phyloP scores from a whole-genome alignment of 352 stramenopile species.

The Pythium periplocum region DNA sequence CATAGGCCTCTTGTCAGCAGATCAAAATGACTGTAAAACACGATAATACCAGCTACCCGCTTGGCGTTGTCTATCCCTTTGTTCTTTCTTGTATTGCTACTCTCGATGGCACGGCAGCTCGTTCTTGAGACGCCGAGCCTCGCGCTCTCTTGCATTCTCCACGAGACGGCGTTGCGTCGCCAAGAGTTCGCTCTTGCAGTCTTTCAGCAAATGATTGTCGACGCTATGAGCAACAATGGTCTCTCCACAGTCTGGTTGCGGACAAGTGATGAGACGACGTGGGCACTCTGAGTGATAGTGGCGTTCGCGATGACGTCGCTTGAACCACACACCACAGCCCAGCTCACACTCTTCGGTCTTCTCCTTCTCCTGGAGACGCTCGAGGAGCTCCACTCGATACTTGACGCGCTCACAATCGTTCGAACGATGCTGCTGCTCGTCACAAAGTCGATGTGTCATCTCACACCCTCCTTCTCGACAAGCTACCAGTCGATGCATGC shows the following conservation, averaged over 20 bases:
- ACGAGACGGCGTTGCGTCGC: conserved; percentile 22
- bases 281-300: conserved; percentile 44
- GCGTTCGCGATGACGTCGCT: conserved; percentile 23
- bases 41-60: conserved; percentile 22
- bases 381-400: conserved; percentile 36
- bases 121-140: not conserved
- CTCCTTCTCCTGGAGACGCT: conserved; percentile 30
- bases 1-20: conserved; percentile 13
- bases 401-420: conserved; percentile 31
- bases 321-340: conserved; percentile 27
- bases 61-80: conserved; percentile 8
- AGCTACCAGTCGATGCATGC: conserved; percentile 41
- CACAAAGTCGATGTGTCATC: conserved; percentile 23
- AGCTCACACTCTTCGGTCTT: conserved; percentile 38
- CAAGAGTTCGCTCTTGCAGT: conserved; percentile 34
- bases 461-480: conserved; percentile 48
- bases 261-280: conserved; percentile 43
- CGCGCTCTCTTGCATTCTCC: conserved; percentile 22
- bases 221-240: conserved; percentile 45
- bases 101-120: conserved; percentile 1
- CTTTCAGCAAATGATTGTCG: conserved; percentile 24
- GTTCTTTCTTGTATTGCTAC: conserved; percentile 6
- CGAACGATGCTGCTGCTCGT: conserved; percentile 25
- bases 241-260: conserved; percentile 36
- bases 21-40: conserved; percentile 14